Evolutionary conservation across 139 green algal genomes (phyloP), one percentile per base, ranked within the genome.

Genomic region (Tetradesmus lagerheimii): DNA sequence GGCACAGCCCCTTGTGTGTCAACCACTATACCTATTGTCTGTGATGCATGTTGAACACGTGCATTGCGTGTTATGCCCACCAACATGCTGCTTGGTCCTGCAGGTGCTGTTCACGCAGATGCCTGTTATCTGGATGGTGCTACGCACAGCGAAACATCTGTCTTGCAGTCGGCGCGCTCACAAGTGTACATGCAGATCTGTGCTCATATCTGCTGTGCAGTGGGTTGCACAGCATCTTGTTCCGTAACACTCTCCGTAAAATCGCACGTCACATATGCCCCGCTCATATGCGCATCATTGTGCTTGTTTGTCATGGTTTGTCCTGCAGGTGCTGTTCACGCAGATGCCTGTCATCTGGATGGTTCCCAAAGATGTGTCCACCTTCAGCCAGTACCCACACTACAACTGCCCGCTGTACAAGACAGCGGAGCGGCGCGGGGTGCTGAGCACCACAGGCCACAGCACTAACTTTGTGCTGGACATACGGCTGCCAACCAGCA

Each of bases 401-500:
- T 98, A 98, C 94, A 91, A 91, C 67, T 97, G 95, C 85, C 96
- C 96, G 5, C 66, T 98, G 76, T 98, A 98, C 92, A 96, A 95
- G 92, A 98, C 96, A 31, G 91, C 88, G 31, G 96, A 97, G 85
- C 92, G 96, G 53, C 92, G 94, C 16, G 96, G 96, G 38, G 89
- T 96, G 66, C 89, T 96, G 80, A 92, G 87, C 79, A 98, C 96
- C 25, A 98, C 96, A 0, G 96, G 96, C 12, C 96, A 98, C 92
- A 97, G 94, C 25, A 98, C 96, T 39, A 98, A 98, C 92, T 98
- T 98, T 86, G 92, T 98, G 84, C 92, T 96, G 89, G 94, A 95
- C 64, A 93, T 98, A 27, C 82, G 93, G 41, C 50, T 98, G 84
- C 95, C 96, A 5, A 94, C 82, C 12, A 85, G 67, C 27, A 53